Conservation (phyloP, 208 protist species). For the Angomonas deanei region DNA sequence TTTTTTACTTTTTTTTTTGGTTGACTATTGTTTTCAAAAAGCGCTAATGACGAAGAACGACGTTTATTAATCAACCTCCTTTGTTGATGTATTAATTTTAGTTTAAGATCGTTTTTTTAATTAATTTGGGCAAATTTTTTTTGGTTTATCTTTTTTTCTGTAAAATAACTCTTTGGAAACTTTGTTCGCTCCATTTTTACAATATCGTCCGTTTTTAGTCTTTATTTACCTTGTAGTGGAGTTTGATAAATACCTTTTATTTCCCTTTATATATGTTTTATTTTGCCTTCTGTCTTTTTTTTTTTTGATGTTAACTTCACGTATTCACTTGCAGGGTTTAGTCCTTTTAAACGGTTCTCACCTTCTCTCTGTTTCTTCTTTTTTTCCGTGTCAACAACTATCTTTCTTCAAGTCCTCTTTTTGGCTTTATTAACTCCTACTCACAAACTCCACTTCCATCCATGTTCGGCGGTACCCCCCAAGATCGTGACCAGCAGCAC, state of each 20-base stretch:
- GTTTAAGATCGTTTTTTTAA: neutral
- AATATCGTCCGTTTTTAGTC: no score
- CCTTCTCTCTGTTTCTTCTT: no score
- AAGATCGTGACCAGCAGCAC: no score
- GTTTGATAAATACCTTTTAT: neutral
- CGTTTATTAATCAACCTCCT: neutral
- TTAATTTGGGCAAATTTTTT: constrained; percentile 3
- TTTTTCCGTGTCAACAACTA: neutral
- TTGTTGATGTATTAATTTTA: neutral
- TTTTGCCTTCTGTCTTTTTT: no score
- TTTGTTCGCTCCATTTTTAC: no score
- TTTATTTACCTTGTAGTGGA: neutral
- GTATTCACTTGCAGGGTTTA: no score
- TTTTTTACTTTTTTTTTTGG: constrained; percentile 6
- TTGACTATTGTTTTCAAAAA: neutral
- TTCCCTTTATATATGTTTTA: neutral
- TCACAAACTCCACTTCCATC: no score
- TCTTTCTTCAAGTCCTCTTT: neutral
- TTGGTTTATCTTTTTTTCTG: constrained; percentile 7
- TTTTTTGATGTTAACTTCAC: no score
- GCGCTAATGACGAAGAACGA: neutral
- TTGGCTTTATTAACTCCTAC: neutral
- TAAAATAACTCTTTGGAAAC: neutral
- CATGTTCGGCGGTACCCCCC: no score
- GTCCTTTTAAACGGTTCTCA: no score